phyloP scores from a whole-genome alignment of 1,284 basidiomycete species.

The Omphalotus olearius region DNA sequence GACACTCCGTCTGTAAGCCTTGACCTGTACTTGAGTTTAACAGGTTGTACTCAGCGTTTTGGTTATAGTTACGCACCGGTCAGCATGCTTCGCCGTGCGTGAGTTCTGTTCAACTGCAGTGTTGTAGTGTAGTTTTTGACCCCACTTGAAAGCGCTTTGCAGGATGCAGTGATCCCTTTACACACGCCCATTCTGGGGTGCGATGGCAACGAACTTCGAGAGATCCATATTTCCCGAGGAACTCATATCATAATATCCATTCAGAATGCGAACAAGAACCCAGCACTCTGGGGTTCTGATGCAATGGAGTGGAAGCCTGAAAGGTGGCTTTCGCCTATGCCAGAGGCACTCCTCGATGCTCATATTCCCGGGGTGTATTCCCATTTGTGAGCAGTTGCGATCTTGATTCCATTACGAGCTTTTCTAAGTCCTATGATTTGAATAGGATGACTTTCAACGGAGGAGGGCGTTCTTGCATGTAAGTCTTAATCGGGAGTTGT shows the following conservation, averaged over 20 bases:
- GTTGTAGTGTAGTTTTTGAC: constrained; percentile 32
- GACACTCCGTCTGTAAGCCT: constrained; percentile 27
- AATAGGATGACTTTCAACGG: constrained; percentile 28
- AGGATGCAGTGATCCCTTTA: constrained; percentile 20
- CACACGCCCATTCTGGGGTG: constrained; percentile 20
- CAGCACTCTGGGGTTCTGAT: constrained; percentile 29
- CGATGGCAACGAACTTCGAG: constrained; percentile 23
- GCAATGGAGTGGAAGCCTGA: constrained; percentile 31
- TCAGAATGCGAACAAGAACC: constrained; percentile 24
- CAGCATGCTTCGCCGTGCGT: neutral
- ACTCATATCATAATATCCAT: constrained; percentile 24
- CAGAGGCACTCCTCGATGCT: constrained; percentile 14
- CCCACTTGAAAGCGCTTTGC: constrained; percentile 18
- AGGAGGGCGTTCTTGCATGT: constrained; percentile 27
- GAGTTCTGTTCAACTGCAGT: constrained; percentile 10
- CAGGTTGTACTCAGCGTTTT: constrained; percentile 28
- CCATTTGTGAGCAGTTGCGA: constrained; percentile 10
- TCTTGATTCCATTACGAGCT: neutral
- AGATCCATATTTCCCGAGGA: constrained; percentile 21
- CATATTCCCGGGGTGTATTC: constrained; percentile 13
- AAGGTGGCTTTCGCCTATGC: constrained; percentile 27
- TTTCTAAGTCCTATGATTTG: neutral
- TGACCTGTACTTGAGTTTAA: constrained; percentile 17
- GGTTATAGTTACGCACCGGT: constrained; percentile 32
- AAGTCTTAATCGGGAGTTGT: neutral